Percentiles rank a stretch among this genome's conserved stretches.
phyloP scores from a whole-genome alignment of 208 protist species.

The Tritrichomonas musculus region DNA sequence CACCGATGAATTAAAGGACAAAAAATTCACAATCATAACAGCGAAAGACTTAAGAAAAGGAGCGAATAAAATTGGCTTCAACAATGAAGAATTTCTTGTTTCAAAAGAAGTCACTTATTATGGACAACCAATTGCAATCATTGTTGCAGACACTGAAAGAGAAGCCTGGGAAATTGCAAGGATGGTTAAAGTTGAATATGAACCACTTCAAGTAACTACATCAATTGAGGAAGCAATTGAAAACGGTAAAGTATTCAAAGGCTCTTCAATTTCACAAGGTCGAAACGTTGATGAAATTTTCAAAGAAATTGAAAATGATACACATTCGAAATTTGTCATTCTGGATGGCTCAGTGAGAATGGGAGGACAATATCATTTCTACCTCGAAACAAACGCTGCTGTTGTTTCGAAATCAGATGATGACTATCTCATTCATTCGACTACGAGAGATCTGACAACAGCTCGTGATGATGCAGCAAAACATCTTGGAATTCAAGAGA shows the following conservation, averaged over 20 bases:
- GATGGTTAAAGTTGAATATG: conserved; percentile 55
- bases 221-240: conserved; percentile 56
- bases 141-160: conserved; percentile 55
- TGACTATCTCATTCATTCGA: conserved; percentile 55
- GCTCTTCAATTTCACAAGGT: conserved; percentile 48
- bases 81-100: conserved; percentile 66
- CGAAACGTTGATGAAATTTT: no score
- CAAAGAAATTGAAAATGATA: conserved; percentile 40
- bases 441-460: conserved; percentile 66
- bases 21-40: conserved; percentile 38
- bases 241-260: neutral
- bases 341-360: conserved; percentile 54
- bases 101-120: conserved; percentile 37
- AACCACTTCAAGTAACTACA: conserved; percentile 44
- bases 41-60: conserved; percentile 35
- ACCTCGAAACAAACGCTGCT: conserved; percentile 64
- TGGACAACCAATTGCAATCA: conserved; percentile 61
- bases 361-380: conserved; percentile 75
- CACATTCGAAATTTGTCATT: conserved; percentile 27
- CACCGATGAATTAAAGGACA: conserved; percentile 23
- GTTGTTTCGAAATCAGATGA: conserved; percentile 56
- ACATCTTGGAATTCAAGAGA: conserved; percentile 35
- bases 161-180: conserved; percentile 43
- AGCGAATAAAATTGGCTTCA: conserved; percentile 41
- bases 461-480: conserved; percentile 55